Percentiles rank a stretch among this genome's conserved stretches.
phyloP scores from a whole-genome alignment of 371 early-diverging fungal species.

The Amoeboaphelidium occidentale region DNA sequence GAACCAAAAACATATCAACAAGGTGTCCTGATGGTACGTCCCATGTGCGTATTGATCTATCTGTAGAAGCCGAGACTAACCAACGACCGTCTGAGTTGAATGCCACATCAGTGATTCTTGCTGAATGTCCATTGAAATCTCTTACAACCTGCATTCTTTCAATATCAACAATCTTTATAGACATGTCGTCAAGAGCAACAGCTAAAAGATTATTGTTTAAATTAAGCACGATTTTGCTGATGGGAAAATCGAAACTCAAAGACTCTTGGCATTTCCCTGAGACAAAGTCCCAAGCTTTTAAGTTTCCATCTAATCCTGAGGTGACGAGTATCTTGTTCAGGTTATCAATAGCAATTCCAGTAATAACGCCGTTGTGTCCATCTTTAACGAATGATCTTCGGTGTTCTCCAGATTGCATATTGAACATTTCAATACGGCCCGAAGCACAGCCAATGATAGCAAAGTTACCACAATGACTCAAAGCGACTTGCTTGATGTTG shows the following conservation, averaged over 20 bases:
- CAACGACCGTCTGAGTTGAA: constrained; percentile 80
- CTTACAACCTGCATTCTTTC: constrained; percentile 55
- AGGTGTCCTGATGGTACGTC: constrained; percentile 72
- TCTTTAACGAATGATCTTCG: constrained; percentile 31
- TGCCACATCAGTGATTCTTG: constrained; percentile 57
- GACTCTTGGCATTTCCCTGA: background rate
- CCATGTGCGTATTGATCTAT: constrained; percentile 75
- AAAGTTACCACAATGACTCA: constrained; percentile 80
- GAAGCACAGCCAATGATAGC: constrained; percentile 49
- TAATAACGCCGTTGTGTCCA: constrained; percentile 5
- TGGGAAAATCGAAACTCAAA: background rate
- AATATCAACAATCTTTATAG: constrained; percentile 58
- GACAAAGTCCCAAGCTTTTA: too few relatives aligned
- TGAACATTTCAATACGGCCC: constrained; percentile 66
- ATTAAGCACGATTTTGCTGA: constrained; percentile 15
- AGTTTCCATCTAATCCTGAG: too few relatives aligned
- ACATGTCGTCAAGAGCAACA: constrained; percentile 53
- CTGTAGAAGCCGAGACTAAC: constrained; percentile 58
- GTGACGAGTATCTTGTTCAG: too few relatives aligned
- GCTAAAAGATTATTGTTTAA: constrained; percentile 52
- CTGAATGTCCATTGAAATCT: constrained; percentile 62
- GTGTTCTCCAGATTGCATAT: constrained; percentile 71
- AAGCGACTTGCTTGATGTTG: constrained; percentile 34
- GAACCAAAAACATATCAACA: constrained; percentile 50
- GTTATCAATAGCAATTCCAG: background rate